Conservation (phyloP, 2,329 filamentous ascomycete species). For the Aureobasidium lini region DNA sequence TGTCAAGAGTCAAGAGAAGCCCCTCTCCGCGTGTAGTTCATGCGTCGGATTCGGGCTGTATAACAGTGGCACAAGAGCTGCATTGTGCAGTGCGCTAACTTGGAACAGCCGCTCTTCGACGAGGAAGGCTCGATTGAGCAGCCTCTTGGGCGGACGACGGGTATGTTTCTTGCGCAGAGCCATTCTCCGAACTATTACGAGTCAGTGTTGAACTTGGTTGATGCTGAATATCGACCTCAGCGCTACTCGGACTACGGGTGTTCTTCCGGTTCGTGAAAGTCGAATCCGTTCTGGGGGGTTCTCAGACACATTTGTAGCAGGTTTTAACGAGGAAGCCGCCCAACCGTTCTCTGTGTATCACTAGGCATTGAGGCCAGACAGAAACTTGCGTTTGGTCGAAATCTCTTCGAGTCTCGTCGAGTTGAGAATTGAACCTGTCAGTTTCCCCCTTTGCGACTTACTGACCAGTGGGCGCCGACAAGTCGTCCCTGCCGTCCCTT, state of each 20-base stretch:
- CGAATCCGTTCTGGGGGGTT: not conserved
- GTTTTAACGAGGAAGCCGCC: slow-evolving; percentile 5
- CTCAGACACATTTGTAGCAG: not conserved
- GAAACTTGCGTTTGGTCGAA: not conserved
- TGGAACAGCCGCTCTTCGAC: not conserved
- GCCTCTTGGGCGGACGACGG: not conserved
- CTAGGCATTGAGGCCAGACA: not conserved
- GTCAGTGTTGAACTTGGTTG: not conserved
- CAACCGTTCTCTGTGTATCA: slow-evolving; percentile 6
- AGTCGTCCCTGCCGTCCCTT: slow-evolving; percentile 5
- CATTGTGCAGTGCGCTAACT: not conserved
- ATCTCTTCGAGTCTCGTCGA: not conserved
- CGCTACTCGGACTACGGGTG: not conserved
- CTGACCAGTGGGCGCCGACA: not conserved
- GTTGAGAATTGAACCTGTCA: slow-evolving; percentile 5
- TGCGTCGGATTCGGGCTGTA: slow-evolving; percentile 10
- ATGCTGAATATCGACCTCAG: not conserved
- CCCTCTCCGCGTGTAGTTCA: slow-evolving; percentile 12
- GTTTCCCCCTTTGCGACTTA: not conserved
- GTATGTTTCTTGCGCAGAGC: not conserved
- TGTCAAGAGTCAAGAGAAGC: not conserved
- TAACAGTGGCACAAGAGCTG: not conserved
- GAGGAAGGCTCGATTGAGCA: not conserved
- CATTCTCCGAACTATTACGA: not conserved
- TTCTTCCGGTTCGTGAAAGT: not conserved